Percentiles rank a stretch among this genome's conserved stretches.
Conservation (phyloP, 2,329 filamentous ascomycete genomes). For the Aspergillus viridinutans region DNA sequence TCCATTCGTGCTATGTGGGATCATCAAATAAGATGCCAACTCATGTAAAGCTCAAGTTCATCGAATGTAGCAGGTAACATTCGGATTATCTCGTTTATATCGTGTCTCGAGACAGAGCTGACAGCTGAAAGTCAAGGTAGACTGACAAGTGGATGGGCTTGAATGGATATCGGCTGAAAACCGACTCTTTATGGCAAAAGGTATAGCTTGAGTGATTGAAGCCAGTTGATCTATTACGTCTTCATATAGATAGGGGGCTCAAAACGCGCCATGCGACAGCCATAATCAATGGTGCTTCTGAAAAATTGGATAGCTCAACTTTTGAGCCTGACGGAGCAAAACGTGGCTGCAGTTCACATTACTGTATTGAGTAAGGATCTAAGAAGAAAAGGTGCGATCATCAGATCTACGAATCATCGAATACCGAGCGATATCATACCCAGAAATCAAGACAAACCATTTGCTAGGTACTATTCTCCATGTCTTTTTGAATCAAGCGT, state of each 20-base stretch:
- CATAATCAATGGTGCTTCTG: too few species aligned
- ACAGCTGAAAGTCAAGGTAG: too few species aligned
- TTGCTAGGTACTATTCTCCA: background rate
- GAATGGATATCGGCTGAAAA: background rate
- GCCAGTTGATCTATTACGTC: too few species aligned
- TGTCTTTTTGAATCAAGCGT: background rate
- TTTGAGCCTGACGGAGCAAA: background rate
- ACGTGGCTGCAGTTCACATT: background rate
- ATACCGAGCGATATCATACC: background rate
- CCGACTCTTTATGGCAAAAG: too few species aligned
- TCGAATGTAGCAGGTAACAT: too few species aligned
- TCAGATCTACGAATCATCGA: background rate
- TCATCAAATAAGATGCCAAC: too few species aligned
- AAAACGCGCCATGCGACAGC: too few species aligned
- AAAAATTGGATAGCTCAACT: background rate
- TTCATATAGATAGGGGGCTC: too few species aligned
- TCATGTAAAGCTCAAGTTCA: too few species aligned
- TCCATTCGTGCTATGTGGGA: background rate
- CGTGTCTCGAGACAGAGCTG: too few species aligned
- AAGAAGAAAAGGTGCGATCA: background rate
- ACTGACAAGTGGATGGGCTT: background rate
- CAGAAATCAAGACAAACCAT: background rate
- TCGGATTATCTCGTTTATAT: too few species aligned
- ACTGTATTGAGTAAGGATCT: background rate
- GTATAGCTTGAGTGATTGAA: too few species aligned